These are phyloP conservation scores for Kwoniella newhampshirensis DNA, from an alignment of 768 basidiomycete species.

Conservation along the genomic window DNA sequence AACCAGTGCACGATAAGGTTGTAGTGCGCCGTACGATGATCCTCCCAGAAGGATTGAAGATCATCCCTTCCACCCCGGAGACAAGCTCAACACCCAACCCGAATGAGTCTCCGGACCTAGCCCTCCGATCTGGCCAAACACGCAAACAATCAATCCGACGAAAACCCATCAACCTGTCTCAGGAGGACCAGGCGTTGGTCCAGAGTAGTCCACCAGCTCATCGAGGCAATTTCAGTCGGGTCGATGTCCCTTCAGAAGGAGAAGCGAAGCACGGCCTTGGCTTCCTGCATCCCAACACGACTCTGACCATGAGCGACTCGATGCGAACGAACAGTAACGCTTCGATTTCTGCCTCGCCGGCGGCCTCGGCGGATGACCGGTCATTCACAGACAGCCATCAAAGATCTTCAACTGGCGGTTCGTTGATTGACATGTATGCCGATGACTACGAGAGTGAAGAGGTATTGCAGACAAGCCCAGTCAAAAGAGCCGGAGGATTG, in stretches of 20 bases:
- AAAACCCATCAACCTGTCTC: constrained; percentile 41
- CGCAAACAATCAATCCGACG: constrained; percentile 44
- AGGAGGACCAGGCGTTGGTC: constrained; percentile 40
- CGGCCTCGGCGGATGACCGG: not conserved
- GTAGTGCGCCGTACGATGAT: constrained; percentile 25
- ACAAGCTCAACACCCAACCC: constrained; percentile 1
- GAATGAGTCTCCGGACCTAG: constrained; percentile 7
- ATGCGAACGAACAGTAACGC: not conserved
- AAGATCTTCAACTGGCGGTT: constrained; percentile 32
- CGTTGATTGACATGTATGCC: constrained; percentile 38
- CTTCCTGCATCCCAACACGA: constrained; percentile 27
- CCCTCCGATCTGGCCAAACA: constrained; percentile 4
- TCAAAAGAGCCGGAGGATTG: not conserved
- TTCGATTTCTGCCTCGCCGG: too few relatives aligned
- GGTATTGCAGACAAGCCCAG: constrained; percentile 18
- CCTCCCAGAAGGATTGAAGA: constrained; percentile 14
- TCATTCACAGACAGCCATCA: not conserved
- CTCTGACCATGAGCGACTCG: not conserved
- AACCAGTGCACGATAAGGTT: constrained; percentile 10
- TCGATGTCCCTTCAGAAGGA: not conserved
- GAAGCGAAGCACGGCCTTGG: constrained; percentile 23
- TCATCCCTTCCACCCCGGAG: constrained; percentile 19
- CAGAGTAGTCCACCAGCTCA: constrained; percentile 17
- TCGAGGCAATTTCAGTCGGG: constrained; percentile 11
- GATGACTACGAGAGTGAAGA: constrained; percentile 19